Percentiles rank a stretch among this genome's conserved stretches.
Conservation (phyloP, 2,329 filamentous ascomycete genomes). For the Gliomastix tumulicola region DNA sequence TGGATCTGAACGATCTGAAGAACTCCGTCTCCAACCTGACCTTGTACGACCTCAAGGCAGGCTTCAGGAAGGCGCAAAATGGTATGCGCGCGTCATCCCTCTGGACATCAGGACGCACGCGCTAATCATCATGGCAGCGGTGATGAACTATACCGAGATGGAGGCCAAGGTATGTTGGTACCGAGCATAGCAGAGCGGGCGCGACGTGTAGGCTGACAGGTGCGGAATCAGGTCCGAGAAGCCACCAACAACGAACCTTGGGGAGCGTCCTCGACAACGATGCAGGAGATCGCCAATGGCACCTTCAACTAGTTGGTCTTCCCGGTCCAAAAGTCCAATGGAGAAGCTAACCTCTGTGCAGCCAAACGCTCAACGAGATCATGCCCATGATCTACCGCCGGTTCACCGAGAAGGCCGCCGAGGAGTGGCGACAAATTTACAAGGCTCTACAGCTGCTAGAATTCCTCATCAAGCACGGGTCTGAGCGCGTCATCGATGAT, state of each 20-base stretch:
- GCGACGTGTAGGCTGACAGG: conserved; percentile 2
- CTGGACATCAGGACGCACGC: too few relatives aligned
- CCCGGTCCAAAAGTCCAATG: neutral
- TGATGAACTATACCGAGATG: conserved; percentile 98
- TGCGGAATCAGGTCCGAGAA: conserved; percentile 96
- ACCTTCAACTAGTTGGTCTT: conserved; percentile 89
- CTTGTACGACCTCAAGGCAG: conserved; percentile 91
- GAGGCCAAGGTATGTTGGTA: conserved; percentile 53
- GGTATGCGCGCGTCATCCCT: too few relatives aligned
- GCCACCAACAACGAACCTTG: conserved; percentile 99
- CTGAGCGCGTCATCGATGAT: conserved; percentile 94
- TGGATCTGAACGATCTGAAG: conserved; percentile 83
- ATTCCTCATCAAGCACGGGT: conserved; percentile 96
- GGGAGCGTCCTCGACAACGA: conserved; percentile 75
- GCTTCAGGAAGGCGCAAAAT: conserved; percentile 94
- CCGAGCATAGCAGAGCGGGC: too few relatives aligned
- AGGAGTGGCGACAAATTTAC: conserved; percentile 99
- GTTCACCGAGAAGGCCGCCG: conserved; percentile 95
- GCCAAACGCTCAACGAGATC: conserved; percentile 95
- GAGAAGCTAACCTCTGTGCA: conserved; percentile 30
- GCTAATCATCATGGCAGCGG: conserved; percentile 48
- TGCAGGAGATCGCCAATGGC: conserved; percentile 97
- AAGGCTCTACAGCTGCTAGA: conserved; percentile 95
- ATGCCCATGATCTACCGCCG: conserved; percentile 99
- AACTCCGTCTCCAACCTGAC: conserved; percentile 86